A percentile compares a stretch with the other conserved stretches of the same genome.
Evolutionary conservation across 1,284 basidiomycete genomes (phyloP).

Genomic region (Ustilago cynodontis): DNA sequence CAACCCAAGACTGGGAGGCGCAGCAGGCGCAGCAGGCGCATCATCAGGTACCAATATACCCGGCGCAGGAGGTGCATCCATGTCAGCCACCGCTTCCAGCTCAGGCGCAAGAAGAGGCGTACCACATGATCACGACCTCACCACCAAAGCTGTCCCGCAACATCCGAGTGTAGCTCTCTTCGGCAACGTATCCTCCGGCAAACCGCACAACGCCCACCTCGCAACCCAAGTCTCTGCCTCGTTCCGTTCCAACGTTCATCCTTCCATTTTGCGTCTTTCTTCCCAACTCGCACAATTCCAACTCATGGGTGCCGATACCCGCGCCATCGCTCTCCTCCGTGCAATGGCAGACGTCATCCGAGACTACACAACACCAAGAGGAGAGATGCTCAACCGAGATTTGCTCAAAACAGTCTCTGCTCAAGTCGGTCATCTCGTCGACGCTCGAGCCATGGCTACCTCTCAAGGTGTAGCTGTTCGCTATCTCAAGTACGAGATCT

Average conservation of each 20-base stretch:
- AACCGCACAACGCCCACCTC: slow-evolving; percentile 48
- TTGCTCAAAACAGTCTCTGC: slow-evolving; percentile 70
- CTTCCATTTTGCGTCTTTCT: slow-evolving; percentile 60
- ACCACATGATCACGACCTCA: slow-evolving; percentile 20
- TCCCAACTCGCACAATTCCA: slow-evolving; percentile 63
- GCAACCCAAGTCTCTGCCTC: slow-evolving; percentile 49
- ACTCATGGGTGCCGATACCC: slow-evolving; percentile 65
- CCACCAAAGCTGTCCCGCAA: slow-evolving; percentile 28
- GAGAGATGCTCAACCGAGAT: slow-evolving; percentile 66
- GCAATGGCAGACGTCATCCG: slow-evolving; percentile 65
- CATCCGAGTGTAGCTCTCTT: slow-evolving; percentile 60
- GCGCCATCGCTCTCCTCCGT: slow-evolving; percentile 64
- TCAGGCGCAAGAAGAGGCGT: slow-evolving; percentile 22
- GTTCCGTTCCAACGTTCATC: slow-evolving; percentile 62
- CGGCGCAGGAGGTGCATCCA: slow-evolving; percentile 15
- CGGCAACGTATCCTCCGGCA: slow-evolving; percentile 60
- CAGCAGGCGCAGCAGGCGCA: slow-evolving; percentile 9
- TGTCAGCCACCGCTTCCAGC: slow-evolving; percentile 28
- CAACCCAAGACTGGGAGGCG: slow-evolving; percentile 22
- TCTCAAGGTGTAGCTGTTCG: slow-evolving; percentile 94
- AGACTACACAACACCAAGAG: slow-evolving; percentile 67
- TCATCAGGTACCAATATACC: slow-evolving; percentile 1
- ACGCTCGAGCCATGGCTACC: slow-evolving; percentile 90
- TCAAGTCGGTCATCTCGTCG: slow-evolving; percentile 89
- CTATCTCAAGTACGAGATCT: slow-evolving; percentile 96